A percentile compares a stretch with the other conserved stretches of the same genome.
phyloP scores from a whole-genome alignment of 1,139 yeast species.

The Tardiomyces blankii region DNA sequence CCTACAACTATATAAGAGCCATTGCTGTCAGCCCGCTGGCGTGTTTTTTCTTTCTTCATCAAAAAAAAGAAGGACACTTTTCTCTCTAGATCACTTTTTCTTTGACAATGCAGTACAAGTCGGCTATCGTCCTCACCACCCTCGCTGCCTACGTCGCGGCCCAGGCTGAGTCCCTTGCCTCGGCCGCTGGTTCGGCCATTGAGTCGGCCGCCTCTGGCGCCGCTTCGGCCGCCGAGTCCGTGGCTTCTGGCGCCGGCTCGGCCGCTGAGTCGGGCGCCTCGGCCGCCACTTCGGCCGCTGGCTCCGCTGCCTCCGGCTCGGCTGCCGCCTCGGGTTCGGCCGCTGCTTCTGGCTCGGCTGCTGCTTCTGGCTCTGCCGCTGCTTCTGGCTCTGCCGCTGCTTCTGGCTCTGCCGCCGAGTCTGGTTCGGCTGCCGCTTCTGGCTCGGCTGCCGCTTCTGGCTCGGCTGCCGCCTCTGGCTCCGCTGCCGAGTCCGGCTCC shows the following conservation, averaged over 20 bases:
- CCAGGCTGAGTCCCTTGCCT: background rate
- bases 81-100: no score
- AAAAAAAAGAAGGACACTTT: background rate
- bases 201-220: background rate
- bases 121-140: background rate
- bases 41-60: background rate
- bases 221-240: background rate
- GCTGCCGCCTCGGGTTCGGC: background rate
- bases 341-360: background rate
- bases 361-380: background rate
- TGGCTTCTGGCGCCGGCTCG: background rate
- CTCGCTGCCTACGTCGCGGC: background rate
- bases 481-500: background rate
- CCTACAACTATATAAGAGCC: background rate
- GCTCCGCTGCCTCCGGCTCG: background rate
- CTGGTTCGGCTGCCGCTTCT: background rate
- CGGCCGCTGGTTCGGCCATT: background rate
- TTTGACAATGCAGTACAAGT: background rate
- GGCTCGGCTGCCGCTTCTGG: background rate
- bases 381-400: background rate
- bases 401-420: background rate
- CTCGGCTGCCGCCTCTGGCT: background rate
- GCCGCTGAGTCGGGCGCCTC: background rate
- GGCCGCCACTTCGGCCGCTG: background rate
- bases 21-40: background rate